Evolutionary conservation across 1,284 basidiomycete genomes (phyloP), one percentile per base, ranked within the genome.

Genomic region (Ceratobasidium sp.): DNA sequence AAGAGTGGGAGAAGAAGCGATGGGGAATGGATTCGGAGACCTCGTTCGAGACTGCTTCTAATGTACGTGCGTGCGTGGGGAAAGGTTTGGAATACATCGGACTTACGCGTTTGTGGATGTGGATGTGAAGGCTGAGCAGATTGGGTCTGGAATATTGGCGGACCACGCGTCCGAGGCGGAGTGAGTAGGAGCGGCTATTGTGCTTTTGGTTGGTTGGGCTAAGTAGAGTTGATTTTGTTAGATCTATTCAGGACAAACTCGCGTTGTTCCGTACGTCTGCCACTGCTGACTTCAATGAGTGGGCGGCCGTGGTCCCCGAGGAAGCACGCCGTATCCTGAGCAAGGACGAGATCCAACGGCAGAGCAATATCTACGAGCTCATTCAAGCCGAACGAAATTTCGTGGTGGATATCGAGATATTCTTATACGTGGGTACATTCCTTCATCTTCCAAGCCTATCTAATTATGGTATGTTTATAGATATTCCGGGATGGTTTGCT

Each of bases 401-500:
- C 29, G 50, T 73, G 3, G 62, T 73, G 17, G 27, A 22, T 19
- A 48, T 73, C 2, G 57, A 73, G 29, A 73, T 73, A 50, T 73
- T 73, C n/a, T 44, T 73, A 19, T 73, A 73, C 27, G 69, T 73
- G 22, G 48, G 69, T 54, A 22, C 27, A 33, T 1, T 17, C 2
- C 24, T 11, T n/a, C 57, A 24, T 51, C 4, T 44, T 3, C 47
- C n/a, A 15, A n/a, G 22, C 56, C 22, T 50, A 56, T 1, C 50
- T 29, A 8, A 19, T n/a, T 7, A 22, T 22, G 15, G n/a, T 41
- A 22, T n/a, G 19, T 29, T 4, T 24, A 50, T 33, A 73, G 69
- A 73, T 73, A 50, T 73, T 73, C 48, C 44, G 69, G 69, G 69
- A 73, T 63, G 69, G 69, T 4, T 59, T 73, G 48, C n/a, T 73